These are phyloP conservation scores for Primulina eburnea DNA, from an alignment of 257 asterid species.

Conservation along the genomic window DNA sequence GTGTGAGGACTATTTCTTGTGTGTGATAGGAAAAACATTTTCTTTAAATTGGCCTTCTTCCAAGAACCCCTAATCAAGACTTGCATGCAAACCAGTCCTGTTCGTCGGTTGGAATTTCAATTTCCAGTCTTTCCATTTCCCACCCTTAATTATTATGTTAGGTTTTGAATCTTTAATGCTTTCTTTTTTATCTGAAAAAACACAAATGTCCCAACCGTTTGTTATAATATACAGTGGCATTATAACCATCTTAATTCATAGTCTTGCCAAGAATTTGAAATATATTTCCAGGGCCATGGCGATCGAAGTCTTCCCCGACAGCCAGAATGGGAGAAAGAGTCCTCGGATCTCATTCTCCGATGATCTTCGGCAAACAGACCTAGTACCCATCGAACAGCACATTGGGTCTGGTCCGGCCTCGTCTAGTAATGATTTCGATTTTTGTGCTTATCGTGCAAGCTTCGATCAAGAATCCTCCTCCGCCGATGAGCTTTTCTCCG, in stretches of 20 bases:
- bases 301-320: slow-evolving; percentile 55
- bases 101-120: slow-evolving; percentile 7
- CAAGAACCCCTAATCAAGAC: slow-evolving; percentile 13
- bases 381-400: slow-evolving; percentile 58
- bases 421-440: slow-evolving; percentile 47
- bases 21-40: no score
- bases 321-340: slow-evolving; percentile 44
- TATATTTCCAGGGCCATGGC: slow-evolving; percentile 38
- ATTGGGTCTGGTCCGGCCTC: slow-evolving; percentile 38
- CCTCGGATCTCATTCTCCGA: slow-evolving; percentile 87
- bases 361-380: slow-evolving; percentile 53
- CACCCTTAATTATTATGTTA: not conserved
- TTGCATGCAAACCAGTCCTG: slow-evolving; percentile 30
- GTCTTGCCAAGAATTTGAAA: no score
- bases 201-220: not conserved
- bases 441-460: slow-evolving; percentile 66
- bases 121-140: not conserved
- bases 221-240: not conserved
- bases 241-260: not conserved
- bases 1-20: no score
- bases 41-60: not conserved
- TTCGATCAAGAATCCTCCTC: slow-evolving; percentile 59
- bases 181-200: slow-evolving; percentile 2
- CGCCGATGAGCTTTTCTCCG: slow-evolving; percentile 85
- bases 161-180: slow-evolving; percentile 18